Conservation (phyloP, 495 filamentous ascomycete species). For the Melanomma pulvis-pyrius region DNA sequence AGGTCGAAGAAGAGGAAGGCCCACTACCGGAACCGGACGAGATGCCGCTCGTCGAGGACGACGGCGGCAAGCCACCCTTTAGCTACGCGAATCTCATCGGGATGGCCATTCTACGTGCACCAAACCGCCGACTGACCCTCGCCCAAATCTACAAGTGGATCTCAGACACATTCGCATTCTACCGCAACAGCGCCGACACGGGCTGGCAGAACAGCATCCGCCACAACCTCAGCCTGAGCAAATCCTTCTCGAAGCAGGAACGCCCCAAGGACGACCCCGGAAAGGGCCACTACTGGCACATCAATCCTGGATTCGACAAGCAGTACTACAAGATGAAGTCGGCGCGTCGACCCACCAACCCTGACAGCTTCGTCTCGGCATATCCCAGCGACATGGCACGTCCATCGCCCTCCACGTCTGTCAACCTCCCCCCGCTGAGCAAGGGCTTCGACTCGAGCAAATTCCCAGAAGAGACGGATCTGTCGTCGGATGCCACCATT, state of each 20-base stretch:
- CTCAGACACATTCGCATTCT: conserved; percentile 87
- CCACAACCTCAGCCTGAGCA: conserved; percentile 96
- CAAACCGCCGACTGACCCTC: conserved; percentile 80
- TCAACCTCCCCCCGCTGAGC: conserved; percentile 42
- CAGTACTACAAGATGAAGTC: conserved; percentile 87
- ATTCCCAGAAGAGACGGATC: conserved; percentile 59
- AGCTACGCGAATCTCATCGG: conserved; percentile 97
- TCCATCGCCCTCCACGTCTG: conserved; percentile 41
- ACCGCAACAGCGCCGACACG: conserved; percentile 73
- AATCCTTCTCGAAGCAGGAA: conserved; percentile 95
- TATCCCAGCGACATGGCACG: conserved; percentile 35
- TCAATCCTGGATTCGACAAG: conserved; percentile 82
- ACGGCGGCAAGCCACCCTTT: conserved; percentile 83
- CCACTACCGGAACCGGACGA: conserved; percentile 71
- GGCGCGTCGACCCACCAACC: conserved; percentile 56
- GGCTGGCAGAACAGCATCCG: conserved; percentile 99
- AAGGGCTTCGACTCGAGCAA: conserved; percentile 49
- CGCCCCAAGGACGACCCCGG: conserved; percentile 96
- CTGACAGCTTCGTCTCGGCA: conserved; percentile 43
- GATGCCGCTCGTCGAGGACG: conserved; percentile 80
- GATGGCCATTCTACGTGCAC: conserved; percentile 91
- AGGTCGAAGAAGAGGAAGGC: conserved; percentile 56
- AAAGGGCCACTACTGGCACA: conserved; percentile 98
- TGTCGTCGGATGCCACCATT: conserved; percentile 94
- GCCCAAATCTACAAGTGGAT: conserved; percentile 99